Base-by-base conservation (phyloP, 352 stramenopile species). In the Phytophthora sp. region DNA sequence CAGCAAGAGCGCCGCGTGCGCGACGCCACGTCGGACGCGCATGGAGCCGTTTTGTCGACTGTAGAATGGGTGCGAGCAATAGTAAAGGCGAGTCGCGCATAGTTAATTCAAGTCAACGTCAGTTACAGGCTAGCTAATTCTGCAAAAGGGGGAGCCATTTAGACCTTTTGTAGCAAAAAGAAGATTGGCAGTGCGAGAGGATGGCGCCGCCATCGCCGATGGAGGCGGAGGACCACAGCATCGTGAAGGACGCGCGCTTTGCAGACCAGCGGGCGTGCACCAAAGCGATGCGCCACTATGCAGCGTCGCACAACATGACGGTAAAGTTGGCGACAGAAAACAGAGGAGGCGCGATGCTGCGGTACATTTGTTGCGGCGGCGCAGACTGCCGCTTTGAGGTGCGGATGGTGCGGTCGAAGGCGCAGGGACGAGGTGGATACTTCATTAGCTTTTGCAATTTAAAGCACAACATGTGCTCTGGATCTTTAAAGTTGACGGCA, bases 81-180 rank as follows among this genome's bases (percentile, higher is more conserved):
- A 27, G 54, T 49, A 34, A 49, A 48, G 30, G 15, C 21, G 10
- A 24, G 52, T 35, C 11, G 10, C 5, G 8, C 10, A 31, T 68
- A 68, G 18, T 51, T 62, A 57, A 27, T 39, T 62, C 42, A 57
- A 68, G 52, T 68, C 15, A 62, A 34, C 30, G 27, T 51, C 41
- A 38, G 50, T 66, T 62, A 7, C 9, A 17, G 4, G 34, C 42
- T 28, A 54, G 4, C 20, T 30, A 56, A 45, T 56, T 30, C 38
- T 32, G 6, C 6, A 11, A 32, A 11, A 32, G 11, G 6, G 28
- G n/a, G n/a, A n/a, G n/a, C n/a, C n/a, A n/a, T n/a, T n/a, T n/a
- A n/a, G n/a, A n/a, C n/a, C n/a, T n/a, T n/a, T n/a, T n/a, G n/a
- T n/a, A n/a, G n/a, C n/a, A n/a, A n/a, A n/a, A n/a, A n/a, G n/a